Evolutionary conservation across 805 yeast genomes (phyloP).

Genomic region (Saccharomycodes ludwigii): DNA sequence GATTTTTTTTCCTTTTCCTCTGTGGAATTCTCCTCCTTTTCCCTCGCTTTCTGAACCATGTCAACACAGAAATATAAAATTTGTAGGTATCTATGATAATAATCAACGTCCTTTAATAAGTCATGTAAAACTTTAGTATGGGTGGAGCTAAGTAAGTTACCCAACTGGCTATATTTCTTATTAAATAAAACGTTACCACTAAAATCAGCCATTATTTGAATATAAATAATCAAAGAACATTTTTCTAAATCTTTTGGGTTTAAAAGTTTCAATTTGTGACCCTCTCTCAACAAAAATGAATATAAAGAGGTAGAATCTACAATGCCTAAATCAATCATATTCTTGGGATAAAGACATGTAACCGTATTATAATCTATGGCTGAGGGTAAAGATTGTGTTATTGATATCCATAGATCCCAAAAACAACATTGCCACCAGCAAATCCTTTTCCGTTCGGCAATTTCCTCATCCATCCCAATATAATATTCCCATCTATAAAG

Average conservation of each 20-base stretch:
- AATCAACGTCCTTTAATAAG: not conserved
- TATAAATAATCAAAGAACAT: not conserved
- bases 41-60: too few relatives aligned
- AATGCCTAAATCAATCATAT: not conserved
- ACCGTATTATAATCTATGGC: not conserved
- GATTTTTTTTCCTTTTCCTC: too few relatives aligned
- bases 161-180: not conserved
- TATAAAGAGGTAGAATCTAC: not conserved
- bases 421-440: slow-evolving; percentile 21
- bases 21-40: too few relatives aligned
- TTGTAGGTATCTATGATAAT: not conserved
- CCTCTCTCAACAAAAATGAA: not conserved
- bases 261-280: not conserved
- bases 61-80: not conserved
- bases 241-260: not conserved
- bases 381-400: not conserved
- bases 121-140: not conserved
- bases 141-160: too few relatives aligned
- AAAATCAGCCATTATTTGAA: slow-evolving; percentile 1
- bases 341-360: not conserved
- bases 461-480: slow-evolving; percentile 20
- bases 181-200: not conserved
- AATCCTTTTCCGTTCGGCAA: slow-evolving; percentile 19
- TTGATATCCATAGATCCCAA: slow-evolving; percentile 9
- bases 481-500: slow-evolving; percentile 23